phyloP scores from a whole-genome alignment of 2,329 filamentous ascomycete species.

The Sphaerulina musiva region DNA sequence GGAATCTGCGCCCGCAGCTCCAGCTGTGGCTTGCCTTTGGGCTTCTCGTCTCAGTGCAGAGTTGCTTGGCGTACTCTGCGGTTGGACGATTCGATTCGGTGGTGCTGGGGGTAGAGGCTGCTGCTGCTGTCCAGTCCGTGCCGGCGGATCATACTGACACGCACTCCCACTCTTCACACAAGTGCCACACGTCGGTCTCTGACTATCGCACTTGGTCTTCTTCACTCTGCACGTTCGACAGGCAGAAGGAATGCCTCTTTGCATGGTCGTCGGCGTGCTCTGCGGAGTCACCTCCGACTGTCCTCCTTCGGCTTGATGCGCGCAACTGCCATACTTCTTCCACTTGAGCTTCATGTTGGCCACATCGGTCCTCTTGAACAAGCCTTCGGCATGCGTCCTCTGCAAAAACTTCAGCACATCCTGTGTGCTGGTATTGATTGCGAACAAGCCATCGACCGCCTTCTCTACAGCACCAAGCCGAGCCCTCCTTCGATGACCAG shows the following conservation, averaged over 20 bases:
- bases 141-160: conserved; percentile 27
- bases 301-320: conserved; percentile 9
- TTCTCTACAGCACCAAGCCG: conserved; percentile 29
- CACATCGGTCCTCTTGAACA: conserved; percentile 33
- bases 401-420: conserved; percentile 32
- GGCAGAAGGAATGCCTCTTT: conserved; percentile 20
- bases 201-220: conserved; percentile 28
- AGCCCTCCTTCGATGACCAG: conserved; percentile 30
- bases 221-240: conserved; percentile 27
- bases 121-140: conserved; percentile 8
- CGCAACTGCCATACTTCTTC: conserved; percentile 31
- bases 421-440: conserved; percentile 28
- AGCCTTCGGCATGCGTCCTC: conserved; percentile 29
- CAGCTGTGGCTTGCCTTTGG: conserved; percentile 5
- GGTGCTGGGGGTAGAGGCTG: neutral
- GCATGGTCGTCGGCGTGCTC: conserved; percentile 2
- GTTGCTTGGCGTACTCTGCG: conserved; percentile 9
- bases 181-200: conserved; percentile 24
- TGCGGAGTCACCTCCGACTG: neutral
- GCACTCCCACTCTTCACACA: conserved; percentile 17
- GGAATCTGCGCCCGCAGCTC: neutral
- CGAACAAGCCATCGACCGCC: conserved; percentile 31
- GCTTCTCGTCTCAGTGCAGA: conserved; percentile 10
- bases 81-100: neutral
- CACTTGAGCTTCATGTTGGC: conserved; percentile 35